Base-by-base conservation (phyloP, 192 early-diverging fungal genomes). In the Gaertneriomyces sp. region DNA sequence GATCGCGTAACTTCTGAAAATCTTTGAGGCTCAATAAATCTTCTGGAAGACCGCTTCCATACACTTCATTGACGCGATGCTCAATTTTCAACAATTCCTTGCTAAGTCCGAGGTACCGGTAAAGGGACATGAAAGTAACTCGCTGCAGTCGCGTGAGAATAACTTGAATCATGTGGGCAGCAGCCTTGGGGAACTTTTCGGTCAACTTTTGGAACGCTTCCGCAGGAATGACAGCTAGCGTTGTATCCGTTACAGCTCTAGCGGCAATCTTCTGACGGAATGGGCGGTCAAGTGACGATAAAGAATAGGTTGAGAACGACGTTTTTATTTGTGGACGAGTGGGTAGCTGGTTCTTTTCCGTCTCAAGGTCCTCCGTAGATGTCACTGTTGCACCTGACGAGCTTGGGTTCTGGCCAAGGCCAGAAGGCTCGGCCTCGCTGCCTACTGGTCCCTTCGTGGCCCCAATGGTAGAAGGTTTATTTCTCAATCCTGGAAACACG, bases 81-180 rank as follows among this genome's bases (percentile, higher is more conserved):
- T 98, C 93, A 55, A 94, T 87, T 33, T 86, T 81, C 50, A 97
- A 79, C 2, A 98, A 81, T 62, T 96, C 93, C 53, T 89, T 85
- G 4, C 90, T 89, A 47, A 96, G 70, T 7, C 90, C 92, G 1
- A 96, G 80, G 62, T 96, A 98, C 58, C 88, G 82, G 69, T 92
- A 88, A 58, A 95, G 85, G 4, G 93, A 94, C 68, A 91, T 79
- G 71, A 94, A 86, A 0, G 96, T 98, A 45, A 96, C 95, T 1
- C 96, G 85, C 75, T 98, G 93, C 64, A 99, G 91, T 41, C 96
- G 85, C 1, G 93, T 93, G 65, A 99, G 68, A 61, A 99, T 95
- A 12, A 97, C 94, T 64, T 95, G 96, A 4, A 93, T 87, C 43
- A 99, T 95, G 61, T 95, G 93, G 41, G 96, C 91, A 0, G 91